Evolutionary conservation across 1,284 basidiomycete genomes (phyloP).

Genomic region (Marasmius fiardii): DNA sequence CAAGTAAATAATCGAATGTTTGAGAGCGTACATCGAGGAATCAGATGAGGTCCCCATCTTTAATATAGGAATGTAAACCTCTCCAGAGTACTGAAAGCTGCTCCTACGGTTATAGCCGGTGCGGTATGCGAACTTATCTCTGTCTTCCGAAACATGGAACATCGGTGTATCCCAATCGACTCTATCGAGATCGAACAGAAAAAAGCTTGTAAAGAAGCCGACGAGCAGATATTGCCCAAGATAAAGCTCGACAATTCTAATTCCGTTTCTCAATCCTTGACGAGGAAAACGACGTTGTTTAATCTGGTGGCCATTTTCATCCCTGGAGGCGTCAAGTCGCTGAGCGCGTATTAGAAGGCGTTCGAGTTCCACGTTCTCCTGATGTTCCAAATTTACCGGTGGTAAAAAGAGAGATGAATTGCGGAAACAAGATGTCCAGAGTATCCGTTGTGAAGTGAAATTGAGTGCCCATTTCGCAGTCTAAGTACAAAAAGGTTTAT

Average conservation of each 20-base stretch:
- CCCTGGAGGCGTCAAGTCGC: neutral
- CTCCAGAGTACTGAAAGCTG: neutral
- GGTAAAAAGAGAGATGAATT: conserved; percentile 3
- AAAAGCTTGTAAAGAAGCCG: neutral
- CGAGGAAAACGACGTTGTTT: neutral
- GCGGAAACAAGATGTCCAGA: conserved; percentile 6
- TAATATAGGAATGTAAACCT: neutral
- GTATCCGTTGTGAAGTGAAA: conserved; percentile 5
- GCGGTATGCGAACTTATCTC: neutral
- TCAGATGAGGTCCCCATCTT: neutral
- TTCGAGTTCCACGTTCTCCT: neutral
- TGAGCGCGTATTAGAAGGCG: conserved; percentile 5
- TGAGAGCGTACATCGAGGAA: neutral
- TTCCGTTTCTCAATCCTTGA: neutral
- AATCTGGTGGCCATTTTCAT: neutral
- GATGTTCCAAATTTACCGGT: neutral
- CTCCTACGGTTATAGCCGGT: neutral
- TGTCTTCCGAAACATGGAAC: neutral
- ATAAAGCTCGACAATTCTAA: neutral
- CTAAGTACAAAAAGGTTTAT: neutral
- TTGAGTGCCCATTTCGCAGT: conserved; percentile 2
- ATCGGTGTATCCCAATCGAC: neutral
- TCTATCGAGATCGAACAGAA: neutral
- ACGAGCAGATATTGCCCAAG: neutral
- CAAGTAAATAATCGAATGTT: too few species aligned